Evolutionary conservation across 345 rosid genomes (phyloP).

Genomic region (Isatis tinctoria): DNA sequence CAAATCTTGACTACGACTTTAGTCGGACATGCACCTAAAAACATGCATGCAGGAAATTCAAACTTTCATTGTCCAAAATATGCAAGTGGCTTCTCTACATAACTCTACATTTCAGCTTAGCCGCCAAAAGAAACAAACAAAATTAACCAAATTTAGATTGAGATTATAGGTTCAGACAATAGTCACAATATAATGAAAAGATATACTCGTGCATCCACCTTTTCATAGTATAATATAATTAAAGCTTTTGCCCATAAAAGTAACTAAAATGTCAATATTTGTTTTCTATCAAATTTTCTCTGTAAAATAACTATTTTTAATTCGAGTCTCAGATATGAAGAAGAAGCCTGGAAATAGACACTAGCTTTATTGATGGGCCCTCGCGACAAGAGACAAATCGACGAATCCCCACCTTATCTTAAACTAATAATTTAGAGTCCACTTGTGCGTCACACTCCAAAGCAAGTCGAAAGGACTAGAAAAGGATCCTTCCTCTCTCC

Average conservation of each 20-base stretch:
- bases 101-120: not conserved
- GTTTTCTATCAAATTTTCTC: not conserved
- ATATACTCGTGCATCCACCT: not conserved
- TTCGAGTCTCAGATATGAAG: not conserved
- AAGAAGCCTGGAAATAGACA: not conserved
- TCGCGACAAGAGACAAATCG: not conserved
- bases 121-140: not conserved
- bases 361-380: not conserved
- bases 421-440: not conserved
- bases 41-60: not conserved
- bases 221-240: not conserved
- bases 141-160: not conserved
- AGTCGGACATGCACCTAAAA: not conserved
- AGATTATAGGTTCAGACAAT: not conserved
- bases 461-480: not conserved
- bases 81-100: not conserved
- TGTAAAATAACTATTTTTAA: not conserved
- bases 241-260: not conserved
- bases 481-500: conserved; percentile 25
- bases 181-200: not conserved
- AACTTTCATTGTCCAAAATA: not conserved
- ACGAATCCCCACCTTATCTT: not conserved
- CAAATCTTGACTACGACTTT: not conserved
- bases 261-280: not conserved
- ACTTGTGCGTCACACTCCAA: conserved; percentile 3